Evolutionary conservation across 192 early-diverging fungal species (phyloP).

Genomic region (Paraglomus occultum): DNA sequence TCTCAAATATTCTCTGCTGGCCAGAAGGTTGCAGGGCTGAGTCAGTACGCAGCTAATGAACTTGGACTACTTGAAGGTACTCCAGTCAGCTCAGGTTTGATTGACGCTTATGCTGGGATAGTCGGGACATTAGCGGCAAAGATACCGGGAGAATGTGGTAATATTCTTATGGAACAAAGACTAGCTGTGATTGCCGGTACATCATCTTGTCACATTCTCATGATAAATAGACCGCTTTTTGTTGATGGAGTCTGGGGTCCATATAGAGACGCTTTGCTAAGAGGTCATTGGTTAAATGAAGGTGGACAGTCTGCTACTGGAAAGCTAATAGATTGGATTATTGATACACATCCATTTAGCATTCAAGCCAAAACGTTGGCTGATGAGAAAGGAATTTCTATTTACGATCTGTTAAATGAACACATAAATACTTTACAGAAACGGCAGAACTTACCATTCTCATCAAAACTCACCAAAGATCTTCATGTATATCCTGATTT

Average conservation of each 20-base stretch:
- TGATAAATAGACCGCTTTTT: constrained; percentile 50
- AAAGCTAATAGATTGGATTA: constrained; percentile 59
- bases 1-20: constrained; percentile 49
- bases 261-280: constrained; percentile 56
- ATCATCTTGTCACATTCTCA: constrained; percentile 68
- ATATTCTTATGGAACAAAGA: constrained; percentile 18
- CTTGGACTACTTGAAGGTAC: constrained; percentile 54
- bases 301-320: constrained; percentile 77
- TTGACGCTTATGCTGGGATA: constrained; percentile 76
- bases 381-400: constrained; percentile 12
- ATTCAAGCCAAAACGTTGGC: constrained; percentile 34
- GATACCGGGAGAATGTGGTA: constrained; percentile 17
- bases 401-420: constrained; percentile 56
- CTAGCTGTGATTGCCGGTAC: constrained; percentile 72
- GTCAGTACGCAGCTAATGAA: constrained; percentile 48
- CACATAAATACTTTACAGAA: constrained; percentile 37
- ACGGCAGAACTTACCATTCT: constrained; percentile 23
- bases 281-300: constrained; percentile 58
- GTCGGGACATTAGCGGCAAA: constrained; percentile 52
- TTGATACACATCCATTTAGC: constrained; percentile 57
- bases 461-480: constrained; percentile 39
- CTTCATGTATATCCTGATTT: constrained; percentile 74
- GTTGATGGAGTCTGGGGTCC: constrained; percentile 62
- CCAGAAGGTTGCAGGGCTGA: constrained; percentile 53
- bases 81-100: constrained; percentile 61